Conservation (phyloP, 176 grass and related monocot genomes). For the Triticum aestivum region IWGSC_CS_RefSeq_v2.1 NC_057809.1:485903717-485904216, state of each 20-base stretch:
- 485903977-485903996: background rate
- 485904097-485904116: background rate
- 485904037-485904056: slow-evolving; percentile 1
- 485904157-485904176: background rate
- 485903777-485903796: background rate
- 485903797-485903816: background rate
- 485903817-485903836: background rate
- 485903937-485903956: background rate
- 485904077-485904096: background rate
- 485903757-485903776: background rate
- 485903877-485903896: background rate
- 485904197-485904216: background rate
- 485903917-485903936: background rate
- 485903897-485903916: background rate
- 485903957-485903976: background rate
- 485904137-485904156: background rate
- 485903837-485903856: background rate
- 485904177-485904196: background rate
- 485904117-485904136: background rate
- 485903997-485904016: background rate
- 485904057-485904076: background rate
- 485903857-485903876: background rate
- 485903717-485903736: background rate
- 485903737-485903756: background rate
- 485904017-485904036: background rate